Conservation (phyloP, 192 early-diverging fungal species). For the Chytriomyces sp. region DNA sequence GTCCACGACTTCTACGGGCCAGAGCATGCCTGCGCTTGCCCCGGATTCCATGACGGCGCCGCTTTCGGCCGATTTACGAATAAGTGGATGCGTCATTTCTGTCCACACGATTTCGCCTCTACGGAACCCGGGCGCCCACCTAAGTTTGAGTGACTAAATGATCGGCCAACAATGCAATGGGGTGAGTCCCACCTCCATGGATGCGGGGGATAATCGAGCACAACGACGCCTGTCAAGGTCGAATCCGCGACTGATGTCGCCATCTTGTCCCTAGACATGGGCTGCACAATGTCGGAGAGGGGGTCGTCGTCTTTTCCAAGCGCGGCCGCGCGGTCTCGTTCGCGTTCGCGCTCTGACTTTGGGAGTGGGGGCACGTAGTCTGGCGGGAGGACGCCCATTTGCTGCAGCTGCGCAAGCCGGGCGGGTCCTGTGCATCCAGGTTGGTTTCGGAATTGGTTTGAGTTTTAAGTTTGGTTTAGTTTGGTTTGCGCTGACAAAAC, state of each 20-base stretch:
- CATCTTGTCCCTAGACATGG: background rate
- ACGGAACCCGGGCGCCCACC: constrained; percentile 18
- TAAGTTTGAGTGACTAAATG: background rate
- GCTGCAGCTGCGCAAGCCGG: background rate
- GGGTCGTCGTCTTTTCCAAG: background rate
- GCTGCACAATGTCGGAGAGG: background rate
- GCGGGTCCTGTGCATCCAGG: background rate
- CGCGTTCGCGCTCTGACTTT: no score
- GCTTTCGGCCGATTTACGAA: background rate
- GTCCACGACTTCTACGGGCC: constrained; percentile 20
- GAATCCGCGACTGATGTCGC: background rate
- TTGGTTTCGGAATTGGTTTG: background rate
- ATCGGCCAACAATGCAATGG: background rate
- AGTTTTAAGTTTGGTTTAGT: background rate
- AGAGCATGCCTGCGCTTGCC: background rate
- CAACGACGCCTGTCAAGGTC: background rate
- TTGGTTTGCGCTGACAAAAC: background rate
- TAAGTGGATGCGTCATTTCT: constrained; percentile 5
- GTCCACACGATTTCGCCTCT: constrained; percentile 25
- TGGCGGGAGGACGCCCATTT: background rate
- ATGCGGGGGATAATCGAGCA: constrained; percentile 17
- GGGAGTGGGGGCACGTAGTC: no score
- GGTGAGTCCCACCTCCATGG: constrained; percentile 8
- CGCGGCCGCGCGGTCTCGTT: no score
- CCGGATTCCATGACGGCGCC: background rate